Evolutionary conservation across 495 filamentous ascomycete genomes (phyloP).

Genomic region (Clavariopsis aquatica): DNA sequence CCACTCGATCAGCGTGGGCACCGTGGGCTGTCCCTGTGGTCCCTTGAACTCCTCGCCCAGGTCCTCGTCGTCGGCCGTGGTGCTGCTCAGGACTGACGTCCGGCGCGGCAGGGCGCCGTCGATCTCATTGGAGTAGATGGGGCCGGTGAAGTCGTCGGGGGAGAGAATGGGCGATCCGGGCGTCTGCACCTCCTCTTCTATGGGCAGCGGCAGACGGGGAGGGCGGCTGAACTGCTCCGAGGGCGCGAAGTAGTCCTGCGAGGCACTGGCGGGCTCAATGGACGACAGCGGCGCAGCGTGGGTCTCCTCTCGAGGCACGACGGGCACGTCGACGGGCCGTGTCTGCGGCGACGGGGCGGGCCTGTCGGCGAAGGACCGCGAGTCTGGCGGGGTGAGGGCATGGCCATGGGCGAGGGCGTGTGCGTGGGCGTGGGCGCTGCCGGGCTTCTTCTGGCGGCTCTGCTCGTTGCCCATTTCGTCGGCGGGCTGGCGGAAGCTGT

Average conservation of each 20-base stretch:
- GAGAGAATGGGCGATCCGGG: slow-evolving; percentile 83
- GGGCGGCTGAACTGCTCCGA: slow-evolving; percentile 65
- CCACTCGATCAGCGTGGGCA: slow-evolving; percentile 86
- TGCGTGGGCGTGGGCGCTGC: too few species aligned
- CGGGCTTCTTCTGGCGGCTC: slow-evolving; percentile 14
- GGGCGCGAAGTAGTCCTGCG: slow-evolving; percentile 35
- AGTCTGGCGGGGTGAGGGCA: too few species aligned
- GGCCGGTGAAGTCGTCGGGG: slow-evolving; percentile 56
- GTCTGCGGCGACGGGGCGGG: slow-evolving; percentile 25
- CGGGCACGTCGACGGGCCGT: slow-evolving; percentile 34
- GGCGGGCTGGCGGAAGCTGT: neutral
- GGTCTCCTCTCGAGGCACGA: slow-evolving; percentile 11
- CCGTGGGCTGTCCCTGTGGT: slow-evolving; percentile 58
- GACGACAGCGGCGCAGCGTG: slow-evolving; percentile 8
- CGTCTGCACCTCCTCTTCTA: slow-evolving; percentile 81
- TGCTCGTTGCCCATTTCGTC: slow-evolving; percentile 38
- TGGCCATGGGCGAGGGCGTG: neutral
- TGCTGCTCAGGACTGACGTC: slow-evolving; percentile 65
- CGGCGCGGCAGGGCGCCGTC: slow-evolving; percentile 58
- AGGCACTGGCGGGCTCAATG: slow-evolving; percentile 35
- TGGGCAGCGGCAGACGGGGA: slow-evolving; percentile 84
- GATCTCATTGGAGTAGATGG: slow-evolving; percentile 53
- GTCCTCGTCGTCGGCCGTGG: slow-evolving; percentile 78
- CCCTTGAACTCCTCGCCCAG: slow-evolving; percentile 67
- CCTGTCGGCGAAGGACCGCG: neutral